Conservation (phyloP, 2,329 filamentous ascomycete species). For the Aspergillus tubingensis region DNA sequence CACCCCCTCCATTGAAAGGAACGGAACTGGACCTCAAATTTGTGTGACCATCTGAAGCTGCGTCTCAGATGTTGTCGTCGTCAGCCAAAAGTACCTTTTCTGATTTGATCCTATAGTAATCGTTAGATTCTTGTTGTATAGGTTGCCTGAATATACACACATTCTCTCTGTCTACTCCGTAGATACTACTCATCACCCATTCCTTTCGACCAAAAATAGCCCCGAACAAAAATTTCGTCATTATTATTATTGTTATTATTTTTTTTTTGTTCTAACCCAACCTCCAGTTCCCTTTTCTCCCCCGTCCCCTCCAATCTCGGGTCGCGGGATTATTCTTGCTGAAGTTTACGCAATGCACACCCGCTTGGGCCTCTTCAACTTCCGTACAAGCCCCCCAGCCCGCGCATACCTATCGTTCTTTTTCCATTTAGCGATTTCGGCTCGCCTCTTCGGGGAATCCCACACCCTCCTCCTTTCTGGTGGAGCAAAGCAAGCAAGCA, state of each 20-base stretch:
- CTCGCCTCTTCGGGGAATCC: conserved; percentile 12
- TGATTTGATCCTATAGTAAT: neutral
- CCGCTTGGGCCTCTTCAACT: conserved; percentile 16
- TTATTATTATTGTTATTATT: no score
- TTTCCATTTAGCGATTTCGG: conserved; percentile 8
- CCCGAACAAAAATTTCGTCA: neutral
- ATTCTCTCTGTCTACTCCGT: neutral
- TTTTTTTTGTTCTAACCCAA: neutral
- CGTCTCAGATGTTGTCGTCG: conserved; percentile 1
- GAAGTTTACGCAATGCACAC: conserved; percentile 17
- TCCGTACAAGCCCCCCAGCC: neutral
- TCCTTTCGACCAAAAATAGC: neutral
- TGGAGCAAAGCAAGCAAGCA: neutral
- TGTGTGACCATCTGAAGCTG: neutral
- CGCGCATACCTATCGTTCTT: conserved; percentile 5
- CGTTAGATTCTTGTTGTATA: no score
- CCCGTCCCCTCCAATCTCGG: neutral
- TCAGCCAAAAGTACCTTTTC: neutral
- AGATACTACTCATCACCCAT: neutral
- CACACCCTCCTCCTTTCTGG: neutral
- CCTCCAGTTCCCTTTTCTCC: no score
- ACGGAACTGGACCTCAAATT: neutral
- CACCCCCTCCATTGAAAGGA: neutral
- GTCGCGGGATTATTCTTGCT: neutral
- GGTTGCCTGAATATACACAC: neutral